Evolutionary conservation across 2,329 filamentous ascomycete species (phyloP).

Genomic region (Aspergillus floridensis): DNA sequence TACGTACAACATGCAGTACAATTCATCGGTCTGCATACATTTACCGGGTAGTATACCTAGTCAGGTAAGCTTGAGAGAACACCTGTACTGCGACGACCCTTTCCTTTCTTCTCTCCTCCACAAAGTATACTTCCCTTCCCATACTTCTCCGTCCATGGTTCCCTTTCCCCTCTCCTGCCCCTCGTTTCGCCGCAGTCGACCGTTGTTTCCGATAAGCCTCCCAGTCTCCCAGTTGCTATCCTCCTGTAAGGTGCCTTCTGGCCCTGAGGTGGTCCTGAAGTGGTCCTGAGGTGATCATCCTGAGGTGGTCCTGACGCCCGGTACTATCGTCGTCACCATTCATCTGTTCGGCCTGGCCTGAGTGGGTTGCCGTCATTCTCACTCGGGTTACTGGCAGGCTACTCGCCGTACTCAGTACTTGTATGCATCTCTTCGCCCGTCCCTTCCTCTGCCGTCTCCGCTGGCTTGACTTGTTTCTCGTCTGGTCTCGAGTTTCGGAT

Average conservation of each 20-base stretch:
- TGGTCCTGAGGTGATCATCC: no score
- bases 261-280: not conserved
- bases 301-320: constrained; percentile 6
- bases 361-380: constrained; percentile 15
- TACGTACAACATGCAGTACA: not conserved
- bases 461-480: not conserved
- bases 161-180: constrained; percentile 13
- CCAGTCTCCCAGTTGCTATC: constrained; percentile 14
- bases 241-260: not conserved
- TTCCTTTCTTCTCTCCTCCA: not conserved
- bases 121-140: not conserved
- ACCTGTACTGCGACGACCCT: no score
- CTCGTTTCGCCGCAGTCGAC: constrained; percentile 23
- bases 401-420: not conserved
- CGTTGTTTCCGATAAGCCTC: constrained; percentile 34
- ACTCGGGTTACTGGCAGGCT: not conserved
- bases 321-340: constrained; percentile 19
- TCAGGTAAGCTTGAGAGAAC: no score
- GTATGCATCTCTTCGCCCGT: not conserved
- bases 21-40: not conserved
- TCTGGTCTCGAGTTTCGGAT: constrained; percentile 1
- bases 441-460: not conserved
- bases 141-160: constrained; percentile 1
- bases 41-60: no score
- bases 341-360: constrained; percentile 11